Base-by-base conservation (phyloP, 78 protist genomes). In the slime mould (Dictyostelium discoideum) region DNA sequence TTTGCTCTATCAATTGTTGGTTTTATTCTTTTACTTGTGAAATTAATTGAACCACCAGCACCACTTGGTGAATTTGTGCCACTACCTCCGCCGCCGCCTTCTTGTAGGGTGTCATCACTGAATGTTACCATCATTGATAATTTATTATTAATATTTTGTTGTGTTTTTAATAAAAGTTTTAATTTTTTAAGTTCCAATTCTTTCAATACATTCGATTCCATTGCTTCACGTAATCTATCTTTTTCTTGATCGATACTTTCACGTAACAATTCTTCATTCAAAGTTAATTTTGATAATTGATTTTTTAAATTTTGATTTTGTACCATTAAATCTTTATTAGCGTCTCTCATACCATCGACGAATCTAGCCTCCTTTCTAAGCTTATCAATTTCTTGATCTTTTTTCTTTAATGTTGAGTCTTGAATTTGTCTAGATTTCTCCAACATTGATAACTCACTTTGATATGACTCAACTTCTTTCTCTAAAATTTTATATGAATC, bases 71-170 rank as follows among this genome's bases (percentile, higher is more conserved):
- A 69, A 20, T 20, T 16, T 6, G 20, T 69, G 4, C 79, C 54
- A 50, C 37, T 22, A 22, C 29, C 72, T 73, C 81, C 48, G 32
- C 42, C 37, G 73, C 81, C 48, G 32, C 42, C 37, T 13, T 37
- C 81, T 37, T 26, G 48, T 9, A 42, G 11, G 13, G 40, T 32
- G 4, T 37, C 57, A 78, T 87, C 81, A 11, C 24, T 20, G 32
- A 88, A 88, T 40, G 94, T 60, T 29, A 88, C 88, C 95, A 90
- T 90, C 95, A 90, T 90, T 50, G 95, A 81, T 18, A 90, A 11
- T 50, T 90, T 90, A 32, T 79, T 65, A 73, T 90, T 90, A 2
- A 90, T 90, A 54, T 90, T 90, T 73, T 90, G 95, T 90, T 90
- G 95, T 8, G 87, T 82, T 54, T 90, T 90, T 24, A 90, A n/a